Evolutionary conservation across 1,284 basidiomycete genomes (phyloP), one percentile per base, ranked within the genome.

Genomic region (Ceratobasidium sp.): DNA sequence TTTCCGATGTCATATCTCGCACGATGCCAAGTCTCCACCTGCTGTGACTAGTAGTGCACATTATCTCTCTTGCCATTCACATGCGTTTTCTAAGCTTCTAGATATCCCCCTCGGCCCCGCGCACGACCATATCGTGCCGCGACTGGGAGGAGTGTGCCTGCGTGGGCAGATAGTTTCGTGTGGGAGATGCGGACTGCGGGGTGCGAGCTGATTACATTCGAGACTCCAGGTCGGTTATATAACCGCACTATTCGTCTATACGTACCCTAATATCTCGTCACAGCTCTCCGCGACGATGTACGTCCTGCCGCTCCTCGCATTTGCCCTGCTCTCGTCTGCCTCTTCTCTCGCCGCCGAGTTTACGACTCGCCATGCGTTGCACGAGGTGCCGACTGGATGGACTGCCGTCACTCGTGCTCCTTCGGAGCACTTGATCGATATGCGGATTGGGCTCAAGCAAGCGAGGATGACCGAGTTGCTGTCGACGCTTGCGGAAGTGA

Each of bases 371-470:
- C 74, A 76, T 76, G 74, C 62, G 18, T 38, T 76, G n/a, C 62
- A 52, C 20, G 60, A 60, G 54, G 44, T 74, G 18, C 78, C 78
- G 5, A 48, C 57, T 14, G 69, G 69, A 5, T 78, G 69, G 77
- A 48, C 77, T 3, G 14, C 35, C 0, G 44, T 67, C 23, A 33
- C 59, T 23, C 70, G 70, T 30, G 59, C 75, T 38, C 78, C 18
- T 18, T 41, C 62, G 16, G 62, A 64, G 23, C 69, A 50, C 20
- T 30, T 35, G 59, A 78, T 64, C 41, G 54, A 71, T 7, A 54
- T 74, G 64, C 57, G 44, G 12, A 74, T 78, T 44, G 77, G 77
- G 12, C 68, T 78, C 4, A 71, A 71, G 52, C 77, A 78, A 50
- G 59, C 16, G 23, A 44, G 70, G 14, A 71, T 78, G 44, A 41